Percentiles rank a stretch among this genome's conserved stretches.
These are phyloP conservation scores for Hemileia vastatrix DNA, from an alignment of 1,284 basidiomycete species.

Conservation along the genomic window DNA sequence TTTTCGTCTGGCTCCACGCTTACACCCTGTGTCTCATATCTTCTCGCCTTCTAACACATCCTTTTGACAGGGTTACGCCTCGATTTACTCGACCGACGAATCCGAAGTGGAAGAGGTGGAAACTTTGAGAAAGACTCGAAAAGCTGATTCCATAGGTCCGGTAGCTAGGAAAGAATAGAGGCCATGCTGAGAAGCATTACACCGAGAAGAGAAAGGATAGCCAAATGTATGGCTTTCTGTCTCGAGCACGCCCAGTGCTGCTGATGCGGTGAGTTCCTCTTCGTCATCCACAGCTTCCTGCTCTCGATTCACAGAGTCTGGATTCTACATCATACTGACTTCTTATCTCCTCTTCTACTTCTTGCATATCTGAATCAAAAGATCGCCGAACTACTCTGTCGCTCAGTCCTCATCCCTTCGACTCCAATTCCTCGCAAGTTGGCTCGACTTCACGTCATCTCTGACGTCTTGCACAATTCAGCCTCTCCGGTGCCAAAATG, in stretches of 20 bases:
- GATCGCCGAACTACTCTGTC: slow-evolving; percentile 75
- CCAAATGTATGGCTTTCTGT: slow-evolving; percentile 1
- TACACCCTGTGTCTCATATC: not conserved
- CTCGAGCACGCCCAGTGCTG: slow-evolving; percentile 1
- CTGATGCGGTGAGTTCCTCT: no score
- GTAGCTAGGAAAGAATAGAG: slow-evolving; percentile 1
- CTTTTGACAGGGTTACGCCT: slow-evolving; percentile 3
- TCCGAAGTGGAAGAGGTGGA: not conserved
- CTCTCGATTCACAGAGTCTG: no score
- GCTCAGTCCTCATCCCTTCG: slow-evolving; percentile 67
- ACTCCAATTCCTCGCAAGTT: slow-evolving; percentile 93
- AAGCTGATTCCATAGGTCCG: slow-evolving; percentile 18
- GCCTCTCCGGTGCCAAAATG: slow-evolving; percentile 71
- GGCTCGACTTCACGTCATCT: slow-evolving; percentile 83
- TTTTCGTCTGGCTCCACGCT: no score
- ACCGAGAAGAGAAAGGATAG: not conserved
- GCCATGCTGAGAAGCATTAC: slow-evolving; percentile 5
- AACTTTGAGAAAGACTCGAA: not conserved
- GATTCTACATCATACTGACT: no score
- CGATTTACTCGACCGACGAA: not conserved
- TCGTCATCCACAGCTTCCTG: not conserved
- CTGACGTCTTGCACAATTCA: slow-evolving; percentile 93
- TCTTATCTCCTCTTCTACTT: no score
- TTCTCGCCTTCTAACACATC: not conserved
- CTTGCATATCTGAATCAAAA: slow-evolving; percentile 37